Conservation (phyloP, 2,329 filamentous ascomycete species). For the Ophiocordyceps sinensis region DNA sequence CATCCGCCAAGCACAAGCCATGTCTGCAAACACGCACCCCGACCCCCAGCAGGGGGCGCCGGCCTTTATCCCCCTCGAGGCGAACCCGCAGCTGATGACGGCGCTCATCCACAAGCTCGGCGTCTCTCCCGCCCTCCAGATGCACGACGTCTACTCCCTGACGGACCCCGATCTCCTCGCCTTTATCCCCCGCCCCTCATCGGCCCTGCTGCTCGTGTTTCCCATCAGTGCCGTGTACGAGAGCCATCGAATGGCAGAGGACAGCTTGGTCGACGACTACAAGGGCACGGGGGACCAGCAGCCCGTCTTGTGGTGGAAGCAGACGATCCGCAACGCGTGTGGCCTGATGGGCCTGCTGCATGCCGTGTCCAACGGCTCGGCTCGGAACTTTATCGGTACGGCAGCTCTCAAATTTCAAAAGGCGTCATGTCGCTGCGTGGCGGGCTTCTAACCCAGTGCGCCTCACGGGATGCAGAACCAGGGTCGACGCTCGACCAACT, state of each 20-base stretch:
- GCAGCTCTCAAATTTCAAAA: not conserved
- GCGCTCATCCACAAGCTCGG: conserved; percentile 70
- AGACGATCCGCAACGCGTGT: conserved; percentile 90
- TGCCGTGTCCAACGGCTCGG: conserved; percentile 63
- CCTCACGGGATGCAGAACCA: conserved; percentile 24
- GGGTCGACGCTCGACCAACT: conserved; percentile 48
- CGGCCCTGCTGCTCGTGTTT: conserved; percentile 85
- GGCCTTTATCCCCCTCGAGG: conserved; percentile 47
- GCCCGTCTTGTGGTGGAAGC: conserved; percentile 83
- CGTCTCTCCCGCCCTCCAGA: conserved; percentile 57
- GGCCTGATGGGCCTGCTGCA: conserved; percentile 83
- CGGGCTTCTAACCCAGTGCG: not conserved
- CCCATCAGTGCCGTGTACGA: conserved; percentile 73
- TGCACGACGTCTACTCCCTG: conserved; percentile 88
- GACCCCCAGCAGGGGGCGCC: conserved; percentile 22
- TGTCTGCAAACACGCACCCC: conserved; percentile 22
- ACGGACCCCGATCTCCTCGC: conserved; percentile 71
- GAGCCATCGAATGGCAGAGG: conserved; percentile 58
- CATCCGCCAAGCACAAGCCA: conserved; percentile 4
- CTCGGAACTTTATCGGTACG: conserved; percentile 43
- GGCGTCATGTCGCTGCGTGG: too few species aligned
- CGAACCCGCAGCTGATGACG: conserved; percentile 82
- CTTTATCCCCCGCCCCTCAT: conserved; percentile 76
- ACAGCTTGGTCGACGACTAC: conserved; percentile 50
- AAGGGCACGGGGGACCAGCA: conserved; percentile 50